Percentiles rank a stretch among this genome's conserved stretches.
These are phyloP conservation scores for Jimgerdemannia flammicorona DNA, from an alignment of 192 early-diverging fungal genomes.

Conservation along the genomic window DNA sequence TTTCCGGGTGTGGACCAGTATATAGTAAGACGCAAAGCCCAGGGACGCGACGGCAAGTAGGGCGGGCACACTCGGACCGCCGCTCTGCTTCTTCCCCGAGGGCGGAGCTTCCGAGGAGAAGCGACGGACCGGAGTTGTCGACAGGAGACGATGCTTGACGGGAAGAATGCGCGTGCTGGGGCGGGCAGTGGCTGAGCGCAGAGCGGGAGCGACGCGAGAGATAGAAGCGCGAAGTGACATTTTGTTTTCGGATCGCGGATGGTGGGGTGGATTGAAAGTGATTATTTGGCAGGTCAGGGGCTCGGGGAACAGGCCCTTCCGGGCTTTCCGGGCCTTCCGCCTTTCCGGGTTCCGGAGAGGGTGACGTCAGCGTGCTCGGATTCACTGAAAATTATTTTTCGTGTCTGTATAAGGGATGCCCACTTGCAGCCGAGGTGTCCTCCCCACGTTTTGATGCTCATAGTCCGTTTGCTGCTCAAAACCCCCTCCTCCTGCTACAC, in stretches of 20 bases:
- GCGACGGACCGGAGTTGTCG: background rate
- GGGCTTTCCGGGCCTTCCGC: too few relatives aligned
- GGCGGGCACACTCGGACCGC: slow-evolving; percentile 26
- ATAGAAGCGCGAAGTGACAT: background rate
- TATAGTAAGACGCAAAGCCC: slow-evolving; percentile 39
- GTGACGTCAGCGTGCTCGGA: background rate
- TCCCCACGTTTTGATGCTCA: background rate
- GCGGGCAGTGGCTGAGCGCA: background rate
- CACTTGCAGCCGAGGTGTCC: background rate
- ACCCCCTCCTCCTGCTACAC: background rate
- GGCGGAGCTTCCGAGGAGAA: background rate
- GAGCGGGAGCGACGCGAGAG: background rate
- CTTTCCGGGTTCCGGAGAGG: too few relatives aligned
- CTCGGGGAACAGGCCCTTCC: too few relatives aligned
- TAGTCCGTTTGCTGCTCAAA: background rate
- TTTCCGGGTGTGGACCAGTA: slow-evolving; percentile 23
- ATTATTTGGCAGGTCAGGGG: too few relatives aligned
- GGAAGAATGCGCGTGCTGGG: background rate
- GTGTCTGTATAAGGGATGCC: too few relatives aligned
- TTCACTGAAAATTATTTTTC: background rate
- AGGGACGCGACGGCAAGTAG: slow-evolving; percentile 33
- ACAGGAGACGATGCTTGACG: background rate
- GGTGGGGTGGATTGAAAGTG: too few relatives aligned
- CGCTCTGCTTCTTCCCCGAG: background rate
- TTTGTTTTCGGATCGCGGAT: background rate